Conservation (phyloP, 176 grass and related monocot species). For the Zea luxurians region DNA sequence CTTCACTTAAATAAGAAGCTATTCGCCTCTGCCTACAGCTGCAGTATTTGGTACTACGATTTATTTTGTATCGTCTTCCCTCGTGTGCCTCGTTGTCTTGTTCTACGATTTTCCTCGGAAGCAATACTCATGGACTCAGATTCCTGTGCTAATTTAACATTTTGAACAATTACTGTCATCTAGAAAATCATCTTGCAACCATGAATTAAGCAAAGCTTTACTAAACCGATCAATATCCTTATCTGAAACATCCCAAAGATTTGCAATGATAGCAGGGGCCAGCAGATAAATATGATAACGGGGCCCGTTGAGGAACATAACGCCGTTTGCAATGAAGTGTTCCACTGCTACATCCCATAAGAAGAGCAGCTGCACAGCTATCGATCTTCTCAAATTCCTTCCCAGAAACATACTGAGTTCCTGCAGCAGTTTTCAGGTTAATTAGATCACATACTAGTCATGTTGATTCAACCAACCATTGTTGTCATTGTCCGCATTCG, state of each 20-base stretch:
- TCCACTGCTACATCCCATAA: slow-evolving; percentile 96
- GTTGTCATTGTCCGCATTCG: background rate
- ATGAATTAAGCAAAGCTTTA: slow-evolving; percentile 77
- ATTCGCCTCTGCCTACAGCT: slow-evolving; percentile 52
- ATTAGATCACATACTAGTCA: slow-evolving; percentile 9
- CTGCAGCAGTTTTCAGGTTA: slow-evolving; percentile 45
- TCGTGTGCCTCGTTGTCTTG: slow-evolving; percentile 47
- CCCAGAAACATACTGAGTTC: slow-evolving; percentile 70
- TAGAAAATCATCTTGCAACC: slow-evolving; percentile 46
- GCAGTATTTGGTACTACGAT: slow-evolving; percentile 32
- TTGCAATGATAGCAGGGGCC: slow-evolving; percentile 74
- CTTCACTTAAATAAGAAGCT: slow-evolving; percentile 64
- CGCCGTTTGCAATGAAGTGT: slow-evolving; percentile 58
- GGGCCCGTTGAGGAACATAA: slow-evolving; percentile 69
- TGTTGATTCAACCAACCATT: background rate
- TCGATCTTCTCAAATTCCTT: slow-evolving; percentile 81
- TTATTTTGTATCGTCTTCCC: slow-evolving; percentile 24
- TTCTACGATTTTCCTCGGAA: slow-evolving; percentile 28
- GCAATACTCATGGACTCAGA: slow-evolving; percentile 52
- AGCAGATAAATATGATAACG: slow-evolving; percentile 80
- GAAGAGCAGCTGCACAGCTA: slow-evolving; percentile 72
- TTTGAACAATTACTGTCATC: slow-evolving; percentile 40
- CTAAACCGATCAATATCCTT: slow-evolving; percentile 82
- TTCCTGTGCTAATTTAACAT: slow-evolving; percentile 41
- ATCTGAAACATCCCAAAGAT: slow-evolving; percentile 81